A percentile compares a stretch with the other conserved stretches of the same genome.
Conservation (phyloP, 2,329 filamentous ascomycete species). For the Botrytis cinerea region DNA sequence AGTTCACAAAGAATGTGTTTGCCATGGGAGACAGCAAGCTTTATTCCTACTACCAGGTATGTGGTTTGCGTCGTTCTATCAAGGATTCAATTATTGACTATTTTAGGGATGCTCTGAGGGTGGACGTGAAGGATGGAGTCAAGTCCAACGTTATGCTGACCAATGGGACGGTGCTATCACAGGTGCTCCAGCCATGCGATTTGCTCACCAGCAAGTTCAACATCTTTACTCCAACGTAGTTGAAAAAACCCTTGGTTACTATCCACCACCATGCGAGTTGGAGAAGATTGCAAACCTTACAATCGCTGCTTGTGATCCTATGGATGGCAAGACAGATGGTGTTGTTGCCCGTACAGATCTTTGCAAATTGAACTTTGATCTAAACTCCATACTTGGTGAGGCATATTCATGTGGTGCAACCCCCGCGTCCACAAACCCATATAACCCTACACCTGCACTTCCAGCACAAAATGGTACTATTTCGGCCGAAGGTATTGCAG, state of each 20-base stretch:
- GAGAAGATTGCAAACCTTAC: constrained; percentile 55
- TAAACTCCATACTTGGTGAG: constrained; percentile 49
- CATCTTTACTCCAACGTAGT: constrained; percentile 46
- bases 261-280: constrained; percentile 49
- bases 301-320: constrained; percentile 54
- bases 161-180: constrained; percentile 49
- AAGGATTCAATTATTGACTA: neutral
- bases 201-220: constrained; percentile 48
- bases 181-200: constrained; percentile 52
- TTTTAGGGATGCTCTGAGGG: constrained; percentile 48
- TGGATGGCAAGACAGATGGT: constrained; percentile 58
- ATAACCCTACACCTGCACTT: constrained; percentile 24
- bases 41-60: constrained; percentile 40
- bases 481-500: constrained; percentile 40
- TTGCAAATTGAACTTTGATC: constrained; percentile 50
- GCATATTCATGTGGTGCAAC: constrained; percentile 47
- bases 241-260: constrained; percentile 47
- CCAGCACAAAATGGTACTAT: constrained; percentile 31
- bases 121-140: constrained; percentile 52
- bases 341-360: constrained; percentile 53
- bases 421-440: neutral
- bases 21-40: constrained; percentile 33
- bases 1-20: constrained; percentile 48
- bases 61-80: no score
- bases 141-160: constrained; percentile 45